A percentile compares a stretch with the other conserved stretches of the same genome.
These are phyloP conservation scores for Apiotrichum gamsii DNA, from an alignment of 1,284 basidiomycete species.

Conservation along the genomic window DNA sequence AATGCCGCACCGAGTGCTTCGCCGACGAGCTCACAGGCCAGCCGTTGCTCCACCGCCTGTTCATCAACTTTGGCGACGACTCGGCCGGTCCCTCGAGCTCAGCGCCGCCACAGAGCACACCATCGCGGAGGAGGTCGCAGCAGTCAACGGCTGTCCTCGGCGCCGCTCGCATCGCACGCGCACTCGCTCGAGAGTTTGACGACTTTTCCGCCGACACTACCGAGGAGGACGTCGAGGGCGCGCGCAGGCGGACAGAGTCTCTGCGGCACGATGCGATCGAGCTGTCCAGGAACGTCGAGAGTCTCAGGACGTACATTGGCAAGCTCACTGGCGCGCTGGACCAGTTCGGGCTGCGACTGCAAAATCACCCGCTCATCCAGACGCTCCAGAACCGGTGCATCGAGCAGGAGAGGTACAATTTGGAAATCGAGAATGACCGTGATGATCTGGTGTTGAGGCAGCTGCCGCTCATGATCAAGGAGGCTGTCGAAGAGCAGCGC, in stretches of 20 bases:
- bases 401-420: conserved; percentile 10
- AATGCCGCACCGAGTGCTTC: conserved; percentile 34
- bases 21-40: conserved; percentile 32
- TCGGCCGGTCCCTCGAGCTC: no score
- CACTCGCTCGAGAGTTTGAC: no score
- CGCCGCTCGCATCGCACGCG: no score
- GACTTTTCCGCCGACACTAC: conserved; percentile 14
- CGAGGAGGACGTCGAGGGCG: conserved; percentile 22
- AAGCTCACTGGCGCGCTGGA: conserved; percentile 26
- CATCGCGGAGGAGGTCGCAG: not conserved
- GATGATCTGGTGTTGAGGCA: conserved; percentile 18
- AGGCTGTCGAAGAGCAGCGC: conserved; percentile 13
- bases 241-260: conserved; percentile 16
- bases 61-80: conserved; percentile 27
- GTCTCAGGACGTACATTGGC: conserved; percentile 32
- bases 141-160: not conserved
- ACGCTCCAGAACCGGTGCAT: conserved; percentile 19
- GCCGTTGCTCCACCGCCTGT: conserved; percentile 32
- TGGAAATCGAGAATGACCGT: no score
- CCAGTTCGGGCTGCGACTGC: conserved; percentile 16
- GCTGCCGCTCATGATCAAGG: conserved; percentile 6
- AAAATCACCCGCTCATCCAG: conserved; percentile 23
- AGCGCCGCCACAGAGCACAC: no score
- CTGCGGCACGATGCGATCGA: conserved; percentile 16
- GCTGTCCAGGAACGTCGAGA: no score